These are phyloP conservation scores for Ailanthus altissimus DNA, from an alignment of 345 rosid species.

Conservation along the genomic window DNA sequence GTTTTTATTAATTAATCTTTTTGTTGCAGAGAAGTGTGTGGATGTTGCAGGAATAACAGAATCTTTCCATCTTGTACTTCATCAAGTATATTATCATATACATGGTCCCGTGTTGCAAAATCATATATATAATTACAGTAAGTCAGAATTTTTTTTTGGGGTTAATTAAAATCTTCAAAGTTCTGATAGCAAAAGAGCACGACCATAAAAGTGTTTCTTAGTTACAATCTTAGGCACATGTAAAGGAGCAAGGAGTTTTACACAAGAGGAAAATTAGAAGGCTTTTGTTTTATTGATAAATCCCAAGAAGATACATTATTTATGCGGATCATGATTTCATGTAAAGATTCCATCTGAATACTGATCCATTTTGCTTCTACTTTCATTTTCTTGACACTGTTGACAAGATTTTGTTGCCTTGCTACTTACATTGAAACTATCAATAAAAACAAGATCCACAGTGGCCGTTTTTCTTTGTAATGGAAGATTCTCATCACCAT, in stretches of 20 bases:
- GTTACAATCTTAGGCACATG: not conserved
- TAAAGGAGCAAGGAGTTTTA: not conserved
- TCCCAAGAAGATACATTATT: constrained; percentile 27
- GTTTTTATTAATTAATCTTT: constrained; percentile 18
- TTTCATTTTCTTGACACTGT: constrained; percentile 31
- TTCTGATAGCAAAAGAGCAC: not conserved
- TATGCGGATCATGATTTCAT: constrained; percentile 15
- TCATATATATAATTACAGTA: not conserved
- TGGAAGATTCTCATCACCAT: constrained; percentile 18
- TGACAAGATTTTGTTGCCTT: not conserved
- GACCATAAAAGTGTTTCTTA: not conserved
- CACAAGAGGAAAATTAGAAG: not conserved
- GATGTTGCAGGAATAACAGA: constrained; percentile 29
- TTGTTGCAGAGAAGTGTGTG: constrained; percentile 35
- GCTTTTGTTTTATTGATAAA: constrained; percentile 9
- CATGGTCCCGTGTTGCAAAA: not conserved
- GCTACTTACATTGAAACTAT: constrained; percentile 26
- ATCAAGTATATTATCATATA: not conserved
- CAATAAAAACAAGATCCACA: constrained; percentile 21
- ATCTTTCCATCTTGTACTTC: constrained; percentile 13
- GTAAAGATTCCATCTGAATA: constrained; percentile 12
- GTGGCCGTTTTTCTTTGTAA: constrained; percentile 17
- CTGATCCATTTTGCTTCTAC: constrained; percentile 10
- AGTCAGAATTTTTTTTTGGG: not conserved
- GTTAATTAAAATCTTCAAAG: not conserved